These are phyloP conservation scores for Podaxis sp. DNA, from an alignment of 768 basidiomycete species.

Conservation along the genomic window DNA sequence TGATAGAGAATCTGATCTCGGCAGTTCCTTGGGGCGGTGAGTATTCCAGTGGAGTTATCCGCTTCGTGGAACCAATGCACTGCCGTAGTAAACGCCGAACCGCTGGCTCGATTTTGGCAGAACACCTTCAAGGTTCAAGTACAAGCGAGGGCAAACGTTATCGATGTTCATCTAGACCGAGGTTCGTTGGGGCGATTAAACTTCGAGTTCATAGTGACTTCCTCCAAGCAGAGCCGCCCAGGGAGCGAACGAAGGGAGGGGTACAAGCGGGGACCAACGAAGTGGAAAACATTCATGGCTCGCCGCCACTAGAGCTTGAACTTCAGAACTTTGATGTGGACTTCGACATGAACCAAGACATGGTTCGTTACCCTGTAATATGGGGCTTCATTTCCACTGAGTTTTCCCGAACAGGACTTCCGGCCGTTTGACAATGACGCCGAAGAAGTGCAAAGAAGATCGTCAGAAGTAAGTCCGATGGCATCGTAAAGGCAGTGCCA, in stretches of 20 bases:
- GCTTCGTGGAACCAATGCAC: neutral
- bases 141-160: constrained; percentile 50
- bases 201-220: neutral
- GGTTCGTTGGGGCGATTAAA: neutral
- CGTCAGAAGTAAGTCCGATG: constrained; percentile 32
- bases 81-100: constrained; percentile 22
- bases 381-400: neutral
- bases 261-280: neutral
- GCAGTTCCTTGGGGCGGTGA: constrained; percentile 63
- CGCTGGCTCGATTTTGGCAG: constrained; percentile 73
- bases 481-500: neutral
- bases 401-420: neutral
- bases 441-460: constrained; percentile 11
- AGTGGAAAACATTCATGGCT: neutral
- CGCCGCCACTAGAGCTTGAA: neutral
- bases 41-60: constrained; percentile 18
- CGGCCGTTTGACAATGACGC: neutral
- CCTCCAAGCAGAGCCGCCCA: neutral
- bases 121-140: constrained; percentile 70
- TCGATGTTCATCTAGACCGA: constrained; percentile 27
- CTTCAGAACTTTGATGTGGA: neutral
- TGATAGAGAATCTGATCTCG: constrained; percentile 66
- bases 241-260: neutral
- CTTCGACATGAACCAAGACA: neutral
- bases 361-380: neutral